Evolutionary conservation across 345 rosid genomes (phyloP).

Genomic region (Xanthoceras sorbifolium): DNA sequence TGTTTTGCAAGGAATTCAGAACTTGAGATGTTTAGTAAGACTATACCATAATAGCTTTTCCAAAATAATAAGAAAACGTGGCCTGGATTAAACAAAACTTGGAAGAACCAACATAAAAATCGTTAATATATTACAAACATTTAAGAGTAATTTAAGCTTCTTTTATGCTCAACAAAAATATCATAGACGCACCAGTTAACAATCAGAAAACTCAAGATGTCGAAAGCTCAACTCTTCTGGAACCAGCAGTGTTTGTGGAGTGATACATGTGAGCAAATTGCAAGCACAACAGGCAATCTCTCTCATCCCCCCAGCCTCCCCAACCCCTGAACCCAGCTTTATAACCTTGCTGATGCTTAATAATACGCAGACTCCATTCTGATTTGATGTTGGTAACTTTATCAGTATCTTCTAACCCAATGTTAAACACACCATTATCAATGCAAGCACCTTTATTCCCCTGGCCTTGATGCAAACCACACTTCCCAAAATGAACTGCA

Average conservation of each 20-base stretch:
- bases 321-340: constrained; percentile 97
- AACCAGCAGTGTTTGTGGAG: constrained; percentile 17
- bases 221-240: constrained; percentile 26
- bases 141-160: constrained; percentile 9
- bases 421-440: constrained; percentile 67
- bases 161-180: constrained; percentile 11
- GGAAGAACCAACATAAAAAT: not conserved
- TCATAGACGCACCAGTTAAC: constrained; percentile 29
- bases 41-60: not conserved
- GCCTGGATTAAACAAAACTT: not conserved
- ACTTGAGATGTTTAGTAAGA: not conserved
- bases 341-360: constrained; percentile 77
- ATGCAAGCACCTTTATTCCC: constrained; percentile 65
- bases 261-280: constrained; percentile 65
- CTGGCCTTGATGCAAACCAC: constrained; percentile 96
- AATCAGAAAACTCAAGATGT: constrained; percentile 12
- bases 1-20: not conserved
- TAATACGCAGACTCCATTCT: constrained; percentile 60
- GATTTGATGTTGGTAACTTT: constrained; percentile 59
- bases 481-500: constrained; percentile 94
- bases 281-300: constrained; percentile 82
- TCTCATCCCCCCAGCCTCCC: constrained; percentile 99
- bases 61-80: not conserved
- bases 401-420: constrained; percentile 60
- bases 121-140: constrained; percentile 8